These are phyloP conservation scores for Blastobotrys robertii DNA, from an alignment of 805 yeast genomes.

Conservation along the genomic window DNA sequence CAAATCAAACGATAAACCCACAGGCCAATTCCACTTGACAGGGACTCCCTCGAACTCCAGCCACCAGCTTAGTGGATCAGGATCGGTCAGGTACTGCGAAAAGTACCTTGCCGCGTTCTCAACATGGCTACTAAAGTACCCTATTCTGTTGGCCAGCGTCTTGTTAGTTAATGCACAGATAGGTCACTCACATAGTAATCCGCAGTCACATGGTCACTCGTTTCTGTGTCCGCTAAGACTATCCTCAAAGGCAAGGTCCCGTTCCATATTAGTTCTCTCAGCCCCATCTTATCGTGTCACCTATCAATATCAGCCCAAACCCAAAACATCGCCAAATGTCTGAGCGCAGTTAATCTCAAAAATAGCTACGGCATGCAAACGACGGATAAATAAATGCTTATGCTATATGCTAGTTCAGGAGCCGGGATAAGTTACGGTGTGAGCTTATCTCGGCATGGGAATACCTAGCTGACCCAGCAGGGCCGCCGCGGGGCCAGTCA, in stretches of 20 bases:
- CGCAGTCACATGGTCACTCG: constrained; percentile 6
- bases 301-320: too few species aligned
- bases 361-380: too few species aligned
- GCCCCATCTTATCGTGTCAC: background rate
- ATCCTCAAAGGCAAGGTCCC: constrained; percentile 22
- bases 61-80: constrained; percentile 41
- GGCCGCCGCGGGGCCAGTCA: constrained; percentile 30
- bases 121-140: background rate
- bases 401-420: background rate
- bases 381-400: too few species aligned
- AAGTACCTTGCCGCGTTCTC: constrained; percentile 12
- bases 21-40: constrained; percentile 61
- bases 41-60: constrained; percentile 56
- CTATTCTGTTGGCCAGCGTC: background rate
- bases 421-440: background rate
- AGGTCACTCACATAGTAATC: constrained; percentile 10
- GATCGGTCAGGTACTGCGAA: constrained; percentile 19
- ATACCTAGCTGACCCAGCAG: constrained; percentile 26
- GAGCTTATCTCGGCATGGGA: background rate
- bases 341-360: too few species aligned
- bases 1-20: constrained; percentile 57
- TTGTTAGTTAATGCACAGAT: background rate
- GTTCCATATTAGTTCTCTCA: constrained; percentile 17
- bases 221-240: constrained; percentile 17
- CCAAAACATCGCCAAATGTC: too few species aligned